Percentiles rank a stretch among this genome's conserved stretches.
These are phyloP conservation scores for Rhizopogon sp. DNA, from an alignment of 768 basidiomycete genomes.

Conservation along the genomic window DNA sequence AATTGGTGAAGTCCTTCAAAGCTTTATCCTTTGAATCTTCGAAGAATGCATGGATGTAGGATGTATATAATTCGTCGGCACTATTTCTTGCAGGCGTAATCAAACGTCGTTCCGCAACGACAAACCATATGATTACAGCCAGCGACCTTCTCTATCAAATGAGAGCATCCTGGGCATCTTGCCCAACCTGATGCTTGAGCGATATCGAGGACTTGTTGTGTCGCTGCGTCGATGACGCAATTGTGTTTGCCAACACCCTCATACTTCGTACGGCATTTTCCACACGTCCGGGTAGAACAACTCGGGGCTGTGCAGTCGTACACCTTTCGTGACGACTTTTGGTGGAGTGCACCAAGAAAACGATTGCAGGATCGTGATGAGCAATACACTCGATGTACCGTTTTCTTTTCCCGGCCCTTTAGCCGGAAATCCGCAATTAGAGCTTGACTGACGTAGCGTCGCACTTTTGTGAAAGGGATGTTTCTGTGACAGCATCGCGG, in stretches of 20 bases:
- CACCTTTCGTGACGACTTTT: conserved; percentile 15
- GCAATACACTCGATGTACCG: conserved; percentile 23
- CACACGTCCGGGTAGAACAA: conserved; percentile 5
- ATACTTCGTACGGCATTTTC: conserved; percentile 4
- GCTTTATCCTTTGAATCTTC: background rate
- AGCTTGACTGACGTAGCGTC: conserved; percentile 8
- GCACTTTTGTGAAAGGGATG: conserved; percentile 15
- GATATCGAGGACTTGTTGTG: background rate
- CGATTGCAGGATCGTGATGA: conserved; percentile 16
- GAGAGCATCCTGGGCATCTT: background rate
- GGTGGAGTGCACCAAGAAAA: conserved; percentile 20
- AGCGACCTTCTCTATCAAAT: conserved; percentile 1
- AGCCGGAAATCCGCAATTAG: conserved; percentile 8
- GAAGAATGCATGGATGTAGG: background rate
- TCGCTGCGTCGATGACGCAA: background rate
- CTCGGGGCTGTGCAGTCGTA: conserved; percentile 3
- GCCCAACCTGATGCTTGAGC: conserved; percentile 1
- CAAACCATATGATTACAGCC: conserved; percentile 1
- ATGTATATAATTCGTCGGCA: background rate
- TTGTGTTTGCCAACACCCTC: background rate
- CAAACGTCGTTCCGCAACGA: conserved; percentile 1
- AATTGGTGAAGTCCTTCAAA: background rate
- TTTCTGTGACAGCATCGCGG: conserved; percentile 22
- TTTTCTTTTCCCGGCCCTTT: conserved; percentile 17
- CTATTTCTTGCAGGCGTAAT: conserved; percentile 1